Percentiles rank a stretch among this genome's conserved stretches.
These are phyloP conservation scores for Pseudogymnoascus sp. DNA, from an alignment of 2,329 filamentous ascomycete species.

Conservation along the genomic window DNA sequence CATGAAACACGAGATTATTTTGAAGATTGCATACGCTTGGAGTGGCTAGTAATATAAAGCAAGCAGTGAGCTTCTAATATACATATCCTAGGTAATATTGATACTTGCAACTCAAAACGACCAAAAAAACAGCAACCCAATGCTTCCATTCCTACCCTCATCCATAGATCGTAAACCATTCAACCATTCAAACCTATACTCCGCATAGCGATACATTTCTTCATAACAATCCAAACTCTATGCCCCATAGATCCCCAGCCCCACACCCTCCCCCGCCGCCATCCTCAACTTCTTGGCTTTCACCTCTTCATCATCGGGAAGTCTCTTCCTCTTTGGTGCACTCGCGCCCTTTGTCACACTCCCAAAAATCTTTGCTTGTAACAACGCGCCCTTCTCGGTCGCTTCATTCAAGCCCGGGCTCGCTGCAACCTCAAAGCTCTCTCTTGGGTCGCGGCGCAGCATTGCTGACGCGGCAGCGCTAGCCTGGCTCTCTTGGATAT, in stretches of 20 bases:
- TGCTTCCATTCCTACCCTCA: neutral
- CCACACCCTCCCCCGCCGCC: constrained; percentile 19
- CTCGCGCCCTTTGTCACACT: constrained; percentile 46
- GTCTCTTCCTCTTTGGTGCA: constrained; percentile 16
- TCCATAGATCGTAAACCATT: neutral
- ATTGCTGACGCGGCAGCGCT: constrained; percentile 70
- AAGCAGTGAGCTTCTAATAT: neutral
- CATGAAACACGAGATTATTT: neutral
- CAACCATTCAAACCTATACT: constrained; percentile 3
- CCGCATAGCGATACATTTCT: constrained; percentile 1
- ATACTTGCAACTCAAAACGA: neutral
- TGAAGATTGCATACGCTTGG: neutral
- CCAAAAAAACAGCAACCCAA: neutral
- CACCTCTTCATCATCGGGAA: constrained; percentile 15
- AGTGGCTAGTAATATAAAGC: neutral
- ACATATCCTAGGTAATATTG: neutral
- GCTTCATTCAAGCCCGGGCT: constrained; percentile 21
- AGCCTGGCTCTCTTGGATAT: constrained; percentile 65
- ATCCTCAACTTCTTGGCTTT: constrained; percentile 22
- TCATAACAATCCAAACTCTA: neutral
- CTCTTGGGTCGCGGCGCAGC: constrained; percentile 50
- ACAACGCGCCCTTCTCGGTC: constrained; percentile 29
- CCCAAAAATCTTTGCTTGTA: constrained; percentile 58
- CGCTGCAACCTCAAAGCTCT: constrained; percentile 30
- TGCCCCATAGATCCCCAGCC: constrained; percentile 4